phyloP scores from a whole-genome alignment of 202 grass and related monocot genomes.

The Setaria viridis region DNA sequence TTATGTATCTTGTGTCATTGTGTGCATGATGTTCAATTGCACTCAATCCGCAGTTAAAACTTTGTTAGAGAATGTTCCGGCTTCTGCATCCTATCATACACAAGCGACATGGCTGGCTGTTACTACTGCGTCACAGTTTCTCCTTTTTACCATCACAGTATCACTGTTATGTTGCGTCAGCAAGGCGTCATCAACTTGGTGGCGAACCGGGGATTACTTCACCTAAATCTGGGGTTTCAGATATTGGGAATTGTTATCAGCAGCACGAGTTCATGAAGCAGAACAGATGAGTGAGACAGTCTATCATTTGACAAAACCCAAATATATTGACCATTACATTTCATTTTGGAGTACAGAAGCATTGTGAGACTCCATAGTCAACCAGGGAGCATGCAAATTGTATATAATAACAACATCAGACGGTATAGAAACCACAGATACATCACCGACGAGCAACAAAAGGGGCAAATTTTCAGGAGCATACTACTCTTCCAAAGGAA shows the following conservation, averaged over 20 bases:
- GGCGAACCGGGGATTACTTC: not conserved
- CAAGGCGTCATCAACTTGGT: not conserved
- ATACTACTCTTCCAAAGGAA: conserved; percentile 18
- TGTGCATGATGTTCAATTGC: conserved; percentile 3
- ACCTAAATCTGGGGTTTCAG: not conserved
- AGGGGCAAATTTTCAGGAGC: conserved; percentile 46
- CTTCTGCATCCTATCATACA: not conserved
- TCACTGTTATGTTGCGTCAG: not conserved
- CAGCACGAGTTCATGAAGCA: not conserved
- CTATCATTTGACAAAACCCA: conserved; percentile 6
- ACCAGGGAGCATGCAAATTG: not conserved
- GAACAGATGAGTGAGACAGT: not conserved
- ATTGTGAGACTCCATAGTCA: not conserved
- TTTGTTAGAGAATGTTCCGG: not conserved
- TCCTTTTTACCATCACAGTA: no score
- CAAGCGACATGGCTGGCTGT: not conserved
- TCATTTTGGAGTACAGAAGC: conserved; percentile 12
- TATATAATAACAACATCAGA: conserved; percentile 16
- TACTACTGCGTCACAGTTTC: not conserved
- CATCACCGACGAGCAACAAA: conserved; percentile 17
- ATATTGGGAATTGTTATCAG: not conserved
- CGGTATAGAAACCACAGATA: conserved; percentile 22
- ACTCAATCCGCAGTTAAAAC: not conserved
- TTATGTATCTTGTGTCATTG: not conserved
- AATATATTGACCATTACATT: conserved; percentile 29